Evolutionary conservation across 768 basidiomycete species (phyloP).

Genomic region (Brasilioporus rufonigricans): DNA sequence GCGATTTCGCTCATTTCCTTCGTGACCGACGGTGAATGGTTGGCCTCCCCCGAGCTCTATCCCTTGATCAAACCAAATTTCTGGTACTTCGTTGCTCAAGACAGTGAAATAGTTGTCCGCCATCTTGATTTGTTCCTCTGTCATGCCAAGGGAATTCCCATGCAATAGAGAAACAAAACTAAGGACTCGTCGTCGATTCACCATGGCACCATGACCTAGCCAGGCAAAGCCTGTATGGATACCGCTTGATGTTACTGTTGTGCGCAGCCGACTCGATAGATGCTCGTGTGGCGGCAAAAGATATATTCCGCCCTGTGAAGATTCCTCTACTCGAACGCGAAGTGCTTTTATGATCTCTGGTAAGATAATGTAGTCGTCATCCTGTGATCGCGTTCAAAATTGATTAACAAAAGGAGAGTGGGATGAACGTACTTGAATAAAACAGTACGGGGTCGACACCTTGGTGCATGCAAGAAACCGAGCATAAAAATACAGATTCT

Average conservation of each 20-base stretch:
- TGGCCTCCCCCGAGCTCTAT: conserved; percentile 57
- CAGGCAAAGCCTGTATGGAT: conserved; percentile 62
- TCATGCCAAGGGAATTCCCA: conserved; percentile 36
- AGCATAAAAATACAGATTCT: conserved; percentile 60
- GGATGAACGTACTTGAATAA: conserved; percentile 49
- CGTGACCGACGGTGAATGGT: conserved; percentile 58
- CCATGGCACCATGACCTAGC: conserved; percentile 62
- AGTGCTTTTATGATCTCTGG: conserved; percentile 56
- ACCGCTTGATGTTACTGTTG: conserved; percentile 33
- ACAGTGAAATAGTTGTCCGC: conserved; percentile 71
- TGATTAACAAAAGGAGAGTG: not conserved
- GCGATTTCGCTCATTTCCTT: conserved; percentile 57
- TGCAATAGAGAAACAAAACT: conserved; percentile 50
- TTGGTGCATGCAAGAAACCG: conserved; percentile 57
- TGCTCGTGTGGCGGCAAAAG: conserved; percentile 62
- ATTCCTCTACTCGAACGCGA: conserved; percentile 36
- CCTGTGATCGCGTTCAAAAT: conserved; percentile 36
- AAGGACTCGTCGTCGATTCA: conserved; percentile 41
- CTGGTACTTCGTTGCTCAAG: conserved; percentile 52
- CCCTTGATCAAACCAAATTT: conserved; percentile 65
- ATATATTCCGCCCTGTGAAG: conserved; percentile 38
- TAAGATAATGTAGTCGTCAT: conserved; percentile 64
- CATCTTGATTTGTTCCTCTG: conserved; percentile 55
- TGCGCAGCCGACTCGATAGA: conserved; percentile 51
- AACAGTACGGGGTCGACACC: conserved; percentile 53